These are phyloP conservation scores for Trypanosoma vivax DNA, from an alignment of 208 protist genomes.

Conservation along the genomic window DNA sequence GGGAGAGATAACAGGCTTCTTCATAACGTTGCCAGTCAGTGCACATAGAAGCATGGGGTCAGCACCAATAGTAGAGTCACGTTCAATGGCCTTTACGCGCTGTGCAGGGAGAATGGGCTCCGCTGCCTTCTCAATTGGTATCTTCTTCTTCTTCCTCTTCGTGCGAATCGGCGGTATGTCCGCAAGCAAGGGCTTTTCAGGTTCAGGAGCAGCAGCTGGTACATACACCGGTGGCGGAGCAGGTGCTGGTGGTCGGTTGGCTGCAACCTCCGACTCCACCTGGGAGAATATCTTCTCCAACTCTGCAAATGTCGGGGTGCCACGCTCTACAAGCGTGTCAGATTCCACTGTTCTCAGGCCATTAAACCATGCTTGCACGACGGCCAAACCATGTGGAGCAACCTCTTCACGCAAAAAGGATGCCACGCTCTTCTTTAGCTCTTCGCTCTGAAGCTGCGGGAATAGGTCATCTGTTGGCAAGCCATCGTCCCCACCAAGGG, in stretches of 20 bases:
- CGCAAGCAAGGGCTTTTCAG: conserved; percentile 31
- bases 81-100: conserved; percentile 31
- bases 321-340: conserved; percentile 58
- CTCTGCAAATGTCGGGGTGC: conserved; percentile 54
- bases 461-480: conserved; percentile 39
- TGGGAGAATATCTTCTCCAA: conserved; percentile 54
- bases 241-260: not conserved
- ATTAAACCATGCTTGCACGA: conserved; percentile 78
- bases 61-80: conserved; percentile 47
- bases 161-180: conserved; percentile 57
- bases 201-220: not conserved
- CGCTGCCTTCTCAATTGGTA: conserved; percentile 70
- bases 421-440: conserved; percentile 38
- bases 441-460: conserved; percentile 49
- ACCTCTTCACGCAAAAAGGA: conserved; percentile 72
- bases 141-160: conserved; percentile 40
- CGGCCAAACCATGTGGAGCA: conserved; percentile 43
- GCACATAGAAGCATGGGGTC: conserved; percentile 70
- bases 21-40: conserved; percentile 86
- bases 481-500: conserved; percentile 43
- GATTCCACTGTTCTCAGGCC: conserved; percentile 61
- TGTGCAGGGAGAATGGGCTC: conserved; percentile 40
- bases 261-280: conserved; percentile 32
- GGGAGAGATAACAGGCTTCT: conserved; percentile 85
- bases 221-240: conserved; percentile 5